Base-by-base conservation (phyloP, 2,329 filamentous ascomycete species). In the Nemania abortiva region DNA sequence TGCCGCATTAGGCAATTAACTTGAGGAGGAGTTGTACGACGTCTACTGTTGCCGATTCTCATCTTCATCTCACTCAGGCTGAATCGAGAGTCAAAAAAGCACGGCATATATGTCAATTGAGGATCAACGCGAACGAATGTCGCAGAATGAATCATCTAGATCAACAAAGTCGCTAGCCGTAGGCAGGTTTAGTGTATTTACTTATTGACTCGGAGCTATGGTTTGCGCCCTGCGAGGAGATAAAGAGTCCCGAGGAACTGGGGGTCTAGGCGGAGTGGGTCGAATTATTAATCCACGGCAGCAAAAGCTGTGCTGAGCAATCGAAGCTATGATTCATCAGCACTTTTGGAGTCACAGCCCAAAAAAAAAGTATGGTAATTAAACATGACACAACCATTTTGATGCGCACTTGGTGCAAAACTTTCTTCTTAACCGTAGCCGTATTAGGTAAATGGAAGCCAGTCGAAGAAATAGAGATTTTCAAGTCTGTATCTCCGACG, bases 291-390 rank as follows among this genome's bases (percentile, higher is more conserved):
- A 73, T 73, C 69, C 50, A 63, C 55, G 57, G 49, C 20, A 24
- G 58, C 66, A 22, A 27, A 56, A 65, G 63, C 53, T 58, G 65
- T 71, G 68, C 72, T 72, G 70, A 73, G 70, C 63, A 73, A 73
- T 71, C 68, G 62, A 20, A 20, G 47, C 34, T 18, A 68, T 68
- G 70, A 72, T 72, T 71, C 70, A 73, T 72, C 67, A 70, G 69
- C 70, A 70, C 39, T 27, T 47, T 53, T 9, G 27, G 70, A 73
- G 67, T 72, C 70, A 72, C 67, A 70, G 54, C 47, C 63, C 9
- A 24, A 22, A 10, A 56, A 37, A 53, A 39, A 27, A 45, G 53
- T 53, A 62, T 56, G 52, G 60, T 70, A 66, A 69, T 73, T 70
- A 67, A 71, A 69, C 69, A 71, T 67, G 61, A 71, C 39, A 55